A percentile compares a stretch with the other conserved stretches of the same genome.
phyloP scores from a whole-genome alignment of 1,284 basidiomycete genomes.

The Malassezia caprae region DNA sequence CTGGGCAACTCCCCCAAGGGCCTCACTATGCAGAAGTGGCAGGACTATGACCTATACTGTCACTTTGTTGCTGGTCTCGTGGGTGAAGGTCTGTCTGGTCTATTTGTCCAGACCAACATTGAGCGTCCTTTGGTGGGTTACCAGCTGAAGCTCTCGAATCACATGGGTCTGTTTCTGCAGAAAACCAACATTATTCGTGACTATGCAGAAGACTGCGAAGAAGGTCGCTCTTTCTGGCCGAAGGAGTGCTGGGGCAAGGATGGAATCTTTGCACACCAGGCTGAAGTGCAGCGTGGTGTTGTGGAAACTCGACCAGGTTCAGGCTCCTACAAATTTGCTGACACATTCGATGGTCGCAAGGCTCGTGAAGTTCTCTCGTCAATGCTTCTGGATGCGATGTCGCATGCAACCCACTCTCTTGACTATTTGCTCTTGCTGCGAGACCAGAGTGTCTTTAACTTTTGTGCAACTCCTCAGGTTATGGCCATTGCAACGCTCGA shows the following conservation, averaged over 20 bases:
- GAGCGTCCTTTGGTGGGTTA: constrained; percentile 67
- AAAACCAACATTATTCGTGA: constrained; percentile 98
- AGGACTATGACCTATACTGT: constrained; percentile 92
- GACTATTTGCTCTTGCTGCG: constrained; percentile 80
- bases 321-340: constrained; percentile 21
- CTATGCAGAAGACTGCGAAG: constrained; percentile 80
- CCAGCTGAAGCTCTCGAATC: constrained; percentile 80
- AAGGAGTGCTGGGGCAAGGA: constrained; percentile 68
- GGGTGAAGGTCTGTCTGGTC: constrained; percentile 83
- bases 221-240: constrained; percentile 88
- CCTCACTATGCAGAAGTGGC: constrained; percentile 38
- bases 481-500: constrained; percentile 95
- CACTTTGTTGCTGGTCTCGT: constrained; percentile 98
- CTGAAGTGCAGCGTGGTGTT: constrained; percentile 37
- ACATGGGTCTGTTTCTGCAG: constrained; percentile 91
- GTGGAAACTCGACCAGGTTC: constrained; percentile 26
- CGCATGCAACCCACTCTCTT: constrained; percentile 72
- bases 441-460: constrained; percentile 90
- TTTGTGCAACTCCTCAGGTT: constrained; percentile 84
- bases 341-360: constrained; percentile 28
- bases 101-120: constrained; percentile 79
- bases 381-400: constrained; percentile 80
- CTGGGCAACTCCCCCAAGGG: constrained; percentile 23
- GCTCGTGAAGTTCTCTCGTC: constrained; percentile 53
- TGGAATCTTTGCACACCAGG: constrained; percentile 30